Conservation (phyloP, 495 filamentous ascomycete genomes). For the Penicillium goetzii region DNA sequence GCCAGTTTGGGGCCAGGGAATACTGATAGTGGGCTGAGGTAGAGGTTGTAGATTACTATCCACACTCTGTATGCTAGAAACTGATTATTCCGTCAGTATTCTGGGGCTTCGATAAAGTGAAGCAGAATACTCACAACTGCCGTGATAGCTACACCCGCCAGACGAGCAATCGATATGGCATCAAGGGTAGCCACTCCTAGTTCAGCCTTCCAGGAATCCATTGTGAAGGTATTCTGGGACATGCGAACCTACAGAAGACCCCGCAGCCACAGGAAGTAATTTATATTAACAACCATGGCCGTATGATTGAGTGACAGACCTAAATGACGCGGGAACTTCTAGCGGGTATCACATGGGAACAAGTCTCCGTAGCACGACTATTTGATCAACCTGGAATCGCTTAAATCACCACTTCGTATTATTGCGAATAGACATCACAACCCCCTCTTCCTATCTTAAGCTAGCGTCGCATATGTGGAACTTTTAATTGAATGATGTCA, state of each 20-base stretch:
- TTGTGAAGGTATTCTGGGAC: background rate
- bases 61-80: conserved; percentile 11
- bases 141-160: background rate
- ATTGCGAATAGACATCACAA: no score
- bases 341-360: background rate
- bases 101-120: background rate
- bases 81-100: background rate
- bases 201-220: background rate
- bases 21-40: conserved; percentile 43
- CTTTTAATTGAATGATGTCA: background rate
- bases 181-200: background rate
- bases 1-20: conserved; percentile 57
- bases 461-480: background rate
- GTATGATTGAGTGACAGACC: background rate
- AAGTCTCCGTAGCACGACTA: background rate
- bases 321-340: background rate
- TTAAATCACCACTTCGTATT: background rate
- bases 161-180: background rate
- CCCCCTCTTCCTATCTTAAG: background rate
- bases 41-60: conserved; percentile 48
- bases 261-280: background rate
- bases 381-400: background rate
- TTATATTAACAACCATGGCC: background rate
- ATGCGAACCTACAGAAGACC: background rate
- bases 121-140: background rate